Percentiles rank a stretch among this genome's conserved stretches.
These are phyloP conservation scores for Akanthomyces lecanii DNA, from an alignment of 2,329 filamentous ascomycete species.

Conservation along the genomic window DNA sequence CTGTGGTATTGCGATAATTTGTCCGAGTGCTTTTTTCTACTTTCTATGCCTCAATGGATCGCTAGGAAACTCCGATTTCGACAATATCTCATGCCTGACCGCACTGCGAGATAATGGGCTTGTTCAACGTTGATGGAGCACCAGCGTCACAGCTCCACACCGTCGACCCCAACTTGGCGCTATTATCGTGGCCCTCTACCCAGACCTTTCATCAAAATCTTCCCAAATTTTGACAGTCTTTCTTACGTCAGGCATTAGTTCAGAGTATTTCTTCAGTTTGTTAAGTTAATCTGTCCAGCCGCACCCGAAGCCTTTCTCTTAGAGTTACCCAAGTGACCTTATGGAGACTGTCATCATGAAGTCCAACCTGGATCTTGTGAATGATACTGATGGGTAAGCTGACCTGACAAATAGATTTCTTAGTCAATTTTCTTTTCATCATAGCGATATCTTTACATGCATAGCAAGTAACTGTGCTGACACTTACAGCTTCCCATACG, in stretches of 20 bases:
- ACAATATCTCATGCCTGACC: background rate
- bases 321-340: background rate
- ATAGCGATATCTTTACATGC: background rate
- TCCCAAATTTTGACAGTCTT: too few species aligned
- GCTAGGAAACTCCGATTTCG: too few species aligned
- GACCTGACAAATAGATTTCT: background rate
- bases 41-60: background rate
- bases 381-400: constrained; percentile 52
- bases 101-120: background rate
- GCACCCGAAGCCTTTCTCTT: too few species aligned
- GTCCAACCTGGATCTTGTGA: constrained; percentile 48
- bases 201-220: background rate
- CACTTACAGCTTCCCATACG: constrained; percentile 68
- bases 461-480: background rate
- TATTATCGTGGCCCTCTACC: background rate
- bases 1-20: background rate
- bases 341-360: constrained; percentile 20
- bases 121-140: background rate
- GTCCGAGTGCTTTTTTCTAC: background rate
- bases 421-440: background rate
- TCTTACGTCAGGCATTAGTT: background rate
- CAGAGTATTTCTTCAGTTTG: too few species aligned
- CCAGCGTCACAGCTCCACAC: background rate
- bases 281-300: too few species aligned
- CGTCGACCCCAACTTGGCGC: background rate